Conservation (phyloP, 179 eudicot genomes). For the Vitellaria paradoxa region DNA sequence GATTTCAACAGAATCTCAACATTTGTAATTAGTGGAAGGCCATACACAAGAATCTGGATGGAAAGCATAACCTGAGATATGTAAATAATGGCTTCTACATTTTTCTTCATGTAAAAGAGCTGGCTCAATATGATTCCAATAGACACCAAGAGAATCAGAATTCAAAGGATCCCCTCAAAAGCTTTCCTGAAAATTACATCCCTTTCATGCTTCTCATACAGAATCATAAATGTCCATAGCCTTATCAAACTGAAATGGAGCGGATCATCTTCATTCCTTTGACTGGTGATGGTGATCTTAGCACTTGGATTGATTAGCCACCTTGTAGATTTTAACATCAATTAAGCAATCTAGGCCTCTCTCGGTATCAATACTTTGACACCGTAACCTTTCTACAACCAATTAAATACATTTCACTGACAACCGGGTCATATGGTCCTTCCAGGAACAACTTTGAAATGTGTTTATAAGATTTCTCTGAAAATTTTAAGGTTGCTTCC, state of each 20-base stretch:
- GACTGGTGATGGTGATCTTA: conserved; percentile 21
- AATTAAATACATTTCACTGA: conserved; percentile 21
- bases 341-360: conserved; percentile 27
- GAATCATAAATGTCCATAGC: conserved; percentile 1
- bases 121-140: conserved; percentile 17
- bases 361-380: conserved; percentile 10
- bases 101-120: conserved; percentile 15
- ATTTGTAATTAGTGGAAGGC: conserved; percentile 14
- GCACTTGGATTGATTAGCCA: conserved; percentile 29
- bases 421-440: conserved; percentile 26
- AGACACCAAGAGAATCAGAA: not conserved
- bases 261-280: conserved; percentile 20
- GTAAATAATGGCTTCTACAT: conserved; percentile 12
- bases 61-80: conserved; percentile 24
- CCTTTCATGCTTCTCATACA: conserved; percentile 2
- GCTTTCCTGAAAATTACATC: conserved; percentile 13
- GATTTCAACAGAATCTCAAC: conserved; percentile 15
- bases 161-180: conserved; percentile 20
- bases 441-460: conserved; percentile 19
- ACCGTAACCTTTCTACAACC: conserved; percentile 23
- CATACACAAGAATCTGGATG: conserved; percentile 15
- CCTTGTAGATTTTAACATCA: conserved; percentile 21
- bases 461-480: not conserved
- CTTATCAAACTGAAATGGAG: conserved; percentile 20
- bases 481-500: not conserved